Base-by-base conservation (phyloP, 2,329 filamentous ascomycete species). In the Dothidotthia symphoricarpi region DNA sequence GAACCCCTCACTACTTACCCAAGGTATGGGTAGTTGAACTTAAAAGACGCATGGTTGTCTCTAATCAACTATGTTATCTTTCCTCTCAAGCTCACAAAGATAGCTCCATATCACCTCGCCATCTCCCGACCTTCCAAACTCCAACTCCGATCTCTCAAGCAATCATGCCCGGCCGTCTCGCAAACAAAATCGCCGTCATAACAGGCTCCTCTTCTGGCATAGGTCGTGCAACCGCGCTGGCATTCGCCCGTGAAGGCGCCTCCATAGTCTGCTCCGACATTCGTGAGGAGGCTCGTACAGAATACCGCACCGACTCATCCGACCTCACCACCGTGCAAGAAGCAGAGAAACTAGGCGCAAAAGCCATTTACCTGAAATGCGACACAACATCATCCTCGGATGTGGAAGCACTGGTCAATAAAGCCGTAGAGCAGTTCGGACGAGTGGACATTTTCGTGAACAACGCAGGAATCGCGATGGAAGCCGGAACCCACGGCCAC, bases 371-470 rank as follows among this genome's bases (percentile, higher is more conserved):
- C 47, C 44, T 60, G 3, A 58, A 60, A 36, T 59, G 60, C 32
- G 63, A 81, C 53, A 74, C 77, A 3, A 61, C 67, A 4, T 56
- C 68, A 10, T 55, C 68, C 12, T 44, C 46, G 0, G 63, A 72
- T 6, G 71, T 80, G 1, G 66, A 71, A 11, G 41, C 50, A 0
- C 65, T 68, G 3, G 53, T 81, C 3, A 53, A 60, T 1, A 53
- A 63, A 24, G 64, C 67, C 0, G 70, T 71, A 0, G 36, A 59
- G 7, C 45, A 59, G 22, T 79, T 75, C 52, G 75, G 75, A 1
- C 62, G 77, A 5, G 58, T 81, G 12, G 77, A 81, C 43, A 69
- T 62, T 22, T 63, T 69, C 56, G 54, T 68, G 5, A 69, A 69
- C 34, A 69, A 69, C 28, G 66, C 77, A 0, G 78, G 78, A 0